Evolutionary conservation across 2,329 filamentous ascomycete species (phyloP), one percentile per base, ranked within the genome.

Genomic region (Cryphonectria japonica): DNA sequence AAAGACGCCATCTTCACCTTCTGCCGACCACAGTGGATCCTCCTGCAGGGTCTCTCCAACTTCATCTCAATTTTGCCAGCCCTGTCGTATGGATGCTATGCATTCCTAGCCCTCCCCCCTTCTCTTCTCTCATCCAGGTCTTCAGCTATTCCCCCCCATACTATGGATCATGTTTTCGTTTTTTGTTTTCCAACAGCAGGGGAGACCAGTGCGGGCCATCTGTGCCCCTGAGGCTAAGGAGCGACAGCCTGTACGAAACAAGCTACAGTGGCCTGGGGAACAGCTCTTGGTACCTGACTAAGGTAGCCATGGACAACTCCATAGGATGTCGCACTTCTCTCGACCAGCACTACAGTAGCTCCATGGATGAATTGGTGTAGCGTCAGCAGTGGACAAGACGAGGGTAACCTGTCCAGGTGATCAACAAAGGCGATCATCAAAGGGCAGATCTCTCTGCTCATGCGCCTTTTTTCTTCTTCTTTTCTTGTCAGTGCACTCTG

Each of bases 31-130:
- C 26, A 32, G 54, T 32, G 54, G 54, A 19, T 34, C 54, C 54
- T 59, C 26, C 54, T 59, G 54, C 54, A 59, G 54, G 54, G 54
- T 59, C 54, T 59, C 54, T 59, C 54, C 29, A 32, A 19, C 54
- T 9, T 59, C 54, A 34, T 59, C 54, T 34, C n/a, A 57, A 29
- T 57, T 29, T 16, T 29, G 26, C n/a, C 52, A 57, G 52, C 52
- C 52, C 52, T 26, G 26, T 16, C 9, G 22, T n/a, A 26, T 54
- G n/a, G 26, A 29, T 16, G n/a, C 26, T 26, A 29, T 29, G 3
- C 52, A 57, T 57, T 57, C 26, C 13, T 57, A 26, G 26, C 26
- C 52, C 52, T 13, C 52, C 37, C 37, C 37, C 37, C 37, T 39
- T 39, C 37, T 39, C 37, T 39, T 39, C 37, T 39, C 46, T 26